Evolutionary conservation across 176 grass and related monocot species (phyloP), one percentile per base, ranked within the genome.

Genomic region (Secale cereale): DNA sequence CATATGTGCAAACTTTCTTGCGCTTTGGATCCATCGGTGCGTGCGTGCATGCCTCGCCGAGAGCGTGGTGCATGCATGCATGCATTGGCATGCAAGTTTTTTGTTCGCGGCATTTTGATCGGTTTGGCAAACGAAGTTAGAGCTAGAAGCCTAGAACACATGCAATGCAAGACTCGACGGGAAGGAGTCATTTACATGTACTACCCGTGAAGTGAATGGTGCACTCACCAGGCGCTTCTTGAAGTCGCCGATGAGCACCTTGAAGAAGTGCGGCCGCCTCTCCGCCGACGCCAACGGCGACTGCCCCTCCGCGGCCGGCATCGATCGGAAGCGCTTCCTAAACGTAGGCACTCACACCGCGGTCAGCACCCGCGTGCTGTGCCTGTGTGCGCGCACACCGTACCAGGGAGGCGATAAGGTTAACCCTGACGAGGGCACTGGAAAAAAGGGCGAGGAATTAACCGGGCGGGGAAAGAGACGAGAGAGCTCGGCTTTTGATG

Each of bases 261-360:
- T 98, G 86, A 95, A 98, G 96, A 98, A 98, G 68, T 94, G 93
- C 43, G 89, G 96, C 65, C 88, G 89, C 87, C 88, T 87, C 69
- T 70, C 83, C 35, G 11, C 87, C 40, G 72, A 76, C 78, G 40
- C 63, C 76, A 70, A 64, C 77, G 70, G 83, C 26, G 77, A 64
- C 72, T 35, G 81, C 65, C 67, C 29, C 81, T n/a, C 81, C 74
- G 37, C 79, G 33, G 14, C 57, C 22, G 78, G 72, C 88, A 85
- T 83, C 48, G 76, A 12, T 13, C 4, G 22, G 48, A 52, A 45
- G 17, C 0, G 12, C 25, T 67, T 41, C 66, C 48, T 36, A 10
- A 3, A 10, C 8, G 11, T 23, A 26, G 20, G 14, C 40, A 3
- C 78, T 15, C 19, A 3, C 48, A 1, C 62, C 3, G 12, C 41